Percentiles rank a stretch among this genome's conserved stretches.
Evolutionary conservation across 2,329 filamentous ascomycete genomes (phyloP).

Genomic region (Colletotrichum viniferum): DNA sequence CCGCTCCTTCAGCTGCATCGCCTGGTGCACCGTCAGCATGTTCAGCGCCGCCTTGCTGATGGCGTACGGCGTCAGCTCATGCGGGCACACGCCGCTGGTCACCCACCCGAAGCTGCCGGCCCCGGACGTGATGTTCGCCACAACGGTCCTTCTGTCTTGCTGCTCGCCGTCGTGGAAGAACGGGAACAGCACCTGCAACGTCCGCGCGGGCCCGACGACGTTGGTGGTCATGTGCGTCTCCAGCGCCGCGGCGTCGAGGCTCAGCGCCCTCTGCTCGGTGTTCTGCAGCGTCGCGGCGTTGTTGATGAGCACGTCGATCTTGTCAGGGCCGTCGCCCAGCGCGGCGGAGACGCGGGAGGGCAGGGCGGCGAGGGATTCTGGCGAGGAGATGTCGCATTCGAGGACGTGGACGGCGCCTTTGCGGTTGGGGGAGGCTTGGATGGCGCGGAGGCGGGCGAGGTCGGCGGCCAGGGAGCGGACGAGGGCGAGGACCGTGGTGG

Average conservation of each 20-base stretch:
- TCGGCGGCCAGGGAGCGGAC: slow-evolving; percentile 32
- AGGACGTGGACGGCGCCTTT: slow-evolving; percentile 5
- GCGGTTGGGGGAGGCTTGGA: neutral
- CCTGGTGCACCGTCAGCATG: slow-evolving; percentile 38
- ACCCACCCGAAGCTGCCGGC: slow-evolving; percentile 35
- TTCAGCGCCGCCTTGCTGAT: slow-evolving; percentile 39
- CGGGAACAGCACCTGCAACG: slow-evolving; percentile 40
- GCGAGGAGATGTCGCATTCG: slow-evolving; percentile 15
- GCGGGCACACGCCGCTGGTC: slow-evolving; percentile 26
- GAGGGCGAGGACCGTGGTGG: slow-evolving; percentile 42
- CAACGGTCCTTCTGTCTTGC: slow-evolving; percentile 23
- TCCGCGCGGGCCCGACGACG: slow-evolving; percentile 50
- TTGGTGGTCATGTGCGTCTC: slow-evolving; percentile 47
- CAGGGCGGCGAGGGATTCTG: neutral
- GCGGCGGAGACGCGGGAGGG: neutral
- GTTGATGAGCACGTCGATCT: slow-evolving; percentile 38
- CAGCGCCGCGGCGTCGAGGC: slow-evolving; percentile 39
- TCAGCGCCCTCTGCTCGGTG: slow-evolving; percentile 39
- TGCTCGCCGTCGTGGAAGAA: slow-evolving; percentile 21
- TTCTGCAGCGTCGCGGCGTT: slow-evolving; percentile 35
- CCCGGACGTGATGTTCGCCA: slow-evolving; percentile 47
- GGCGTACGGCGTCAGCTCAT: slow-evolving; percentile 36
- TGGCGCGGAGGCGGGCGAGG: slow-evolving; percentile 1
- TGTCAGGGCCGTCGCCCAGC: neutral
- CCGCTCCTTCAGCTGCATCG: slow-evolving; percentile 25